Percentiles rank a stretch among this genome's conserved stretches.
These are phyloP conservation scores for Tillandsia fasciculata DNA, from an alignment of 176 grass and related monocot species.

Conservation along the genomic window DNA sequence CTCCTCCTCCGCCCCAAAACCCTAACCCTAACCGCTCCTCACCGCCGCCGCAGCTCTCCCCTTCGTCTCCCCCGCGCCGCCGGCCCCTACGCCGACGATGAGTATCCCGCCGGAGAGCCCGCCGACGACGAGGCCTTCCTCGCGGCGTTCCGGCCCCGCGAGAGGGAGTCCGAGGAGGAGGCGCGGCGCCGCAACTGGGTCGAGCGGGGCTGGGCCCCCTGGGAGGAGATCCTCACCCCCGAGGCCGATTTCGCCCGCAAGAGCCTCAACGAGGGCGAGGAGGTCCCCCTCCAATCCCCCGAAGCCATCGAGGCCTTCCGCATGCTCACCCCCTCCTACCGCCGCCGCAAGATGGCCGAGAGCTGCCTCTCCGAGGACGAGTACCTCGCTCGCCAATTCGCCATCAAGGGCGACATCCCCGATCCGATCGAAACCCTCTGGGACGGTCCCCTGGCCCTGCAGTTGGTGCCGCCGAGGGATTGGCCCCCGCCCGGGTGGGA, in stretches of 20 bases:
- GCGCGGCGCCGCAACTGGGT: constrained; percentile 60
- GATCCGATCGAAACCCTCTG: constrained; percentile 71
- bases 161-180: constrained; percentile 56
- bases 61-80: constrained; percentile 16
- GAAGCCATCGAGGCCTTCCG: constrained; percentile 81
- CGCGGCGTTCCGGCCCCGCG: constrained; percentile 20
- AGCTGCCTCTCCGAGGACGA: constrained; percentile 44
- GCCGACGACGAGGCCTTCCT: constrained; percentile 52
- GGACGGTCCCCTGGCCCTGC: constrained; percentile 49
- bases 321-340: constrained; percentile 86
- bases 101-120: constrained; percentile 42
- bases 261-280: constrained; percentile 83
- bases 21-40: constrained; percentile 2
- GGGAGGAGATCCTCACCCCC: constrained; percentile 77
- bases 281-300: constrained; percentile 76
- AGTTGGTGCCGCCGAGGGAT: constrained; percentile 72
- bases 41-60: neutral
- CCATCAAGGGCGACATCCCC: constrained; percentile 57
- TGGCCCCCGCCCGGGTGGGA: constrained; percentile 85
- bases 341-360: constrained; percentile 63
- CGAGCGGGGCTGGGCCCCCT: constrained; percentile 74
- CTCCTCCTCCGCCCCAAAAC: constrained; percentile 27
- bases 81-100: constrained; percentile 39
- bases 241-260: constrained; percentile 78
- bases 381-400: constrained; percentile 56